These are phyloP conservation scores for Euphorbia tirucalli DNA, from an alignment of 345 rosid genomes.

Conservation along the genomic window DNA sequence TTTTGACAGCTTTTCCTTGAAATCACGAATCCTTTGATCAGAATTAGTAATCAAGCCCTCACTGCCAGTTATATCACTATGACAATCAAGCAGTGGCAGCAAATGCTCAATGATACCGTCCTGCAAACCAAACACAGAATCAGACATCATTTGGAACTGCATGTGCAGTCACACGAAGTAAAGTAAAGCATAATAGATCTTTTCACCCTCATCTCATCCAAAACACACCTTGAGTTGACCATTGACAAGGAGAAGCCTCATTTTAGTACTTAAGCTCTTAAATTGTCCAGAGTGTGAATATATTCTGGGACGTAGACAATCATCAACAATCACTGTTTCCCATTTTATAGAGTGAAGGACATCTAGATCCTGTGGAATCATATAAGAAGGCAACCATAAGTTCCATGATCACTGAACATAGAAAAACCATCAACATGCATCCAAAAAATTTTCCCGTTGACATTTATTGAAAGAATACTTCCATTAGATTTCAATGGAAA, in stretches of 20 bases:
- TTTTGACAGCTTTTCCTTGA: conserved; percentile 41
- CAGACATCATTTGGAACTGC: conserved; percentile 5
- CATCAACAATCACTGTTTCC: conserved; percentile 55
- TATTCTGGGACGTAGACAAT: conserved; percentile 35
- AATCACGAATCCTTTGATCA: conserved; percentile 20
- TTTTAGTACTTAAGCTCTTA: conserved; percentile 33
- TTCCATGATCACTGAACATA: neutral
- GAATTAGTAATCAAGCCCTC: conserved; percentile 21
- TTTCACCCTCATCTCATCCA: neutral
- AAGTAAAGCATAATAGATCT: conserved; percentile 3
- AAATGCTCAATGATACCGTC: conserved; percentile 34
- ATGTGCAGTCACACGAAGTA: neutral
- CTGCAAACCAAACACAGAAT: conserved; percentile 35
- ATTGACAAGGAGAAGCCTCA: conserved; percentile 46
- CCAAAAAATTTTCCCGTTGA: neutral
- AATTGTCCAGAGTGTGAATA: conserved; percentile 33
- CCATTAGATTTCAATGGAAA: neutral
- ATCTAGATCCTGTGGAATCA: conserved; percentile 44
- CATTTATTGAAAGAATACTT: neutral
- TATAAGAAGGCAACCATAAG: conserved; percentile 7
- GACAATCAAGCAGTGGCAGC: conserved; percentile 37
- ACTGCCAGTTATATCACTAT: conserved; percentile 6
- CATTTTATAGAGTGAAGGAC: conserved; percentile 36
- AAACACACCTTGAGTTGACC: conserved; percentile 48
- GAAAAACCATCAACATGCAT: neutral